Evolutionary conservation across 2,329 filamentous ascomycete species (phyloP).

Genomic region (Fusarium praegraminearum): DNA sequence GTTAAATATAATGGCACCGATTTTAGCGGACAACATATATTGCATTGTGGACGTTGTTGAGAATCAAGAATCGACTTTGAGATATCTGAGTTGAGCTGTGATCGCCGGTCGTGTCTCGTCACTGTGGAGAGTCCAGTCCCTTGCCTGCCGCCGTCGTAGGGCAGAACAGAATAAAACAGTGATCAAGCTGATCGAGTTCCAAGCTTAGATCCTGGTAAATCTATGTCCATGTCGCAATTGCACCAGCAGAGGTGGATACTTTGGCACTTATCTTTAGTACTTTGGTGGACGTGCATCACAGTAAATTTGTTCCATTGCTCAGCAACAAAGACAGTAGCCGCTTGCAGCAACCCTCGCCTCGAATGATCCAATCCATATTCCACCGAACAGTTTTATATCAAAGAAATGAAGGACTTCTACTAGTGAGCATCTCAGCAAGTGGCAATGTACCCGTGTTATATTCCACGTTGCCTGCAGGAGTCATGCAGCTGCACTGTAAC

Average conservation of each 20-base stretch:
- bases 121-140: conserved; percentile 30
- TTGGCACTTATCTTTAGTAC: neutral
- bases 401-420: neutral
- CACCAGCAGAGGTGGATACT: conserved; percentile 12
- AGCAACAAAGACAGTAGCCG: neutral
- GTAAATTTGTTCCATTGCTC: neutral
- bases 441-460: neutral
- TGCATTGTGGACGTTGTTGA: neutral
- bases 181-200: conserved; percentile 34
- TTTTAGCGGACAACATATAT: neutral
- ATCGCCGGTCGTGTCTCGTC: conserved; percentile 32
- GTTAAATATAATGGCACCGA: neutral
- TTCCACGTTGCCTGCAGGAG: conserved; percentile 5
- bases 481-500: conserved; percentile 16
- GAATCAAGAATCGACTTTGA: neutral
- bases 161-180: conserved; percentile 20
- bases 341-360: conserved; percentile 8
- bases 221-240: conserved; percentile 31
- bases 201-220: conserved; percentile 37
- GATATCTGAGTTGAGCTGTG: conserved; percentile 13
- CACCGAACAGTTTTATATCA: neutral
- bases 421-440: neutral
- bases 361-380: neutral
- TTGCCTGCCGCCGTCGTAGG: conserved; percentile 22
- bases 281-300: neutral